Base-by-base conservation (phyloP, 495 filamentous ascomycete species). In the Astrothelium subdiscretum region DNA sequence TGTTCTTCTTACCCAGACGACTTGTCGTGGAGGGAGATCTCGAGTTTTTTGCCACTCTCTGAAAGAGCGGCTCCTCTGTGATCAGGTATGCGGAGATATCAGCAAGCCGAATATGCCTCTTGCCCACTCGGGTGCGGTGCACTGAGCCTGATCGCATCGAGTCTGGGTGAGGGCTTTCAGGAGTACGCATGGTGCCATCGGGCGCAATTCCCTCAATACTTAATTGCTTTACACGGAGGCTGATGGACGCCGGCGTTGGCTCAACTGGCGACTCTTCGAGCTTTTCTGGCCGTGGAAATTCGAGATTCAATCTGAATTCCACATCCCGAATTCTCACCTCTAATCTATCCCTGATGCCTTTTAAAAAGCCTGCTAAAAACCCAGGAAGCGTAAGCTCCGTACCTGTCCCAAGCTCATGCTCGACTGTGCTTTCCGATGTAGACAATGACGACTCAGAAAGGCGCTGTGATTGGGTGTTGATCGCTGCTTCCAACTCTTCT, bases 281-380 rank as follows among this genome's bases (percentile, higher is more conserved):
- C 15, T 54, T 54, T 3, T 29, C 24, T 29, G 26, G 48, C 48
- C 48, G 20, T 0, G 85, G 82, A 31, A 90, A 73, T 54, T 83
- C 78, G 20, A 91, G 77, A 65, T 91, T 83, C 31, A 85, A 64
- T 61, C 80, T 77, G 61, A 86, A 74, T 12, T 76, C 74, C 15
- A 88, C 77, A 44, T 77, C 71, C 48, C 78, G 80, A 42, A 96
- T 79, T 32, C 78, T 78, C 20, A 97, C 73, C 72, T 90, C 81
- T 27, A 95, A 73, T 42, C 92, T 83, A 69, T 97, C 90, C 32
- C 83, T 77, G 61, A 97, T 83, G 4, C 91, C 91, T 70, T 90
- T 86, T 0, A 97, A 72, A 67, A 95, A 92, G 27, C 81, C 85
- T 11, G 90, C 85, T 15, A 99, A 77, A 66, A 97, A 92, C 2